phyloP scores from a whole-genome alignment of 495 filamentous ascomycete species.

The Beverwykella pulmonaria region DNA sequence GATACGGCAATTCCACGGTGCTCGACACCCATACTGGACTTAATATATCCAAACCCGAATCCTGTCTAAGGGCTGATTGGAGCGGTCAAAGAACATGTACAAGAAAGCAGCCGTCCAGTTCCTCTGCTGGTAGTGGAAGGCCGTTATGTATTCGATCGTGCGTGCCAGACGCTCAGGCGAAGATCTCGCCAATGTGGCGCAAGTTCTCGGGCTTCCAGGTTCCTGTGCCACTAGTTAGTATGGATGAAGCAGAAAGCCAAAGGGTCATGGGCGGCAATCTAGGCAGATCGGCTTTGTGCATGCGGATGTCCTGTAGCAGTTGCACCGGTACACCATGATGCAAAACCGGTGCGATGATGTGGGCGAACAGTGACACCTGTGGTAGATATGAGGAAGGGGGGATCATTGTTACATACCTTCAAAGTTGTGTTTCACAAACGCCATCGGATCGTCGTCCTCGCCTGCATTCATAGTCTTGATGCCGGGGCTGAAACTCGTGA shows the following conservation, averaged over 20 bases:
- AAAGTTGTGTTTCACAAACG: conserved; percentile 96
- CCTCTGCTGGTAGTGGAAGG: neutral
- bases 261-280: neutral
- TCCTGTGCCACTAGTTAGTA: conserved; percentile 51
- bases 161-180: conserved; percentile 19
- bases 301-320: conserved; percentile 26
- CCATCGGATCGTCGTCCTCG: conserved; percentile 91
- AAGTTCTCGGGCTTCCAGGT: conserved; percentile 78
- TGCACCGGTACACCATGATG: neutral
- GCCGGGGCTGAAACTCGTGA: conserved; percentile 96
- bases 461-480: conserved; percentile 92
- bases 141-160: neutral
- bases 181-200: conserved; percentile 52
- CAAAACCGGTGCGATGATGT: neutral
- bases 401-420: conserved; percentile 63
- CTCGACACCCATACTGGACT: neutral
- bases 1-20: neutral
- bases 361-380: neutral
- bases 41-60: neutral
- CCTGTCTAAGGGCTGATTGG: neutral
- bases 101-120: conserved; percentile 1
- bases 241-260: neutral
- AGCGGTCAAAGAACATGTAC: conserved; percentile 14
- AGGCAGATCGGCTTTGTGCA: neutral
- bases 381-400: conserved; percentile 36